phyloP scores from a whole-genome alignment of 257 asterid genomes.

The Jasminum sambac region DNA sequence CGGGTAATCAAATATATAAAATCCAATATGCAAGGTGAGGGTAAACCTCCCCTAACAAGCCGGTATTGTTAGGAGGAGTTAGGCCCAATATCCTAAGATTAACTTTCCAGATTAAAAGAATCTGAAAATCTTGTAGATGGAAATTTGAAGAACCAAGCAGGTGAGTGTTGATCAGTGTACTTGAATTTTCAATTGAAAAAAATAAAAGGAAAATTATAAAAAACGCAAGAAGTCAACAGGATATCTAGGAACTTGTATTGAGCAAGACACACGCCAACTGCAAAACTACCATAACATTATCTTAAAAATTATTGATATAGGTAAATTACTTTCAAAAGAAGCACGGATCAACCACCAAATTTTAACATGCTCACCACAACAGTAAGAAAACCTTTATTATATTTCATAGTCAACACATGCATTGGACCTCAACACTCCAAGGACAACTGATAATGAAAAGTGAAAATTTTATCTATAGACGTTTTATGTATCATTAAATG shows the following conservation, averaged over 20 bases:
- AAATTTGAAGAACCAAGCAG: neutral
- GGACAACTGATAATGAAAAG: neutral
- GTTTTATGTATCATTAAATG: neutral
- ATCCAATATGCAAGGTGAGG: no score
- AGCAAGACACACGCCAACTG: neutral
- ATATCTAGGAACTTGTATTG: neutral
- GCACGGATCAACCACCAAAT: neutral
- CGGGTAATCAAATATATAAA: no score
- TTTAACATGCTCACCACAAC: neutral
- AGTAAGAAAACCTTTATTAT: neutral
- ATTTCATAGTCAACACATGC: neutral
- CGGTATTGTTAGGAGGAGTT: no score
- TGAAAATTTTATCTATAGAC: neutral
- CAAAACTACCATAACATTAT: neutral
- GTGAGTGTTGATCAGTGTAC: neutral
- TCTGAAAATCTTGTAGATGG: neutral
- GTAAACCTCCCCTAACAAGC: no score
- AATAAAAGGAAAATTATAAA: neutral
- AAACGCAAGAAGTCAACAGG: neutral
- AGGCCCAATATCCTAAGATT: no score
- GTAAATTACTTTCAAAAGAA: conserved; percentile 10
- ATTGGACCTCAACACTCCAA: neutral
- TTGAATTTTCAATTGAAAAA: neutral
- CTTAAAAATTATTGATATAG: neutral
- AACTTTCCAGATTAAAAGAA: neutral